A percentile compares a stretch with the other conserved stretches of the same genome.
phyloP scores from a whole-genome alignment of 2,329 filamentous ascomycete genomes.

The Neurospora sp. region DNA sequence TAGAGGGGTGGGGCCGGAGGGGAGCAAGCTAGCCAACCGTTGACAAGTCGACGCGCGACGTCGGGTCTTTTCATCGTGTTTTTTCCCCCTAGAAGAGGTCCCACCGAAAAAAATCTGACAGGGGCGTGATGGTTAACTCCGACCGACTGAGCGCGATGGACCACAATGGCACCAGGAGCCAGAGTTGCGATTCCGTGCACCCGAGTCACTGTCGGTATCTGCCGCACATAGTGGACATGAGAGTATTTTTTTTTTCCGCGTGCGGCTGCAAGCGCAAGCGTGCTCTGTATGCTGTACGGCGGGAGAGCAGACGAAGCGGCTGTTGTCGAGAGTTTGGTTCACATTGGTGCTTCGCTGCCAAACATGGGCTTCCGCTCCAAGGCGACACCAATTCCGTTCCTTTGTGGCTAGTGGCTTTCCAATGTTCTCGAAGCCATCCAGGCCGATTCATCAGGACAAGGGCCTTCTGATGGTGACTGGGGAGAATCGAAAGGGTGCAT shows the following conservation, averaged over 20 bases:
- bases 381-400: neutral
- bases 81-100: neutral
- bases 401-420: neutral
- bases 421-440: neutral
- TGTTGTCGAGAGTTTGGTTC: neutral
- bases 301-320: neutral
- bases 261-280: neutral
- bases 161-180: neutral
- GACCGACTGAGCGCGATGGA: neutral
- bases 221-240: neutral
- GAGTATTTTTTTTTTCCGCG: neutral
- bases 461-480: conserved; percentile 3
- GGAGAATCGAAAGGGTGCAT: conserved; percentile 6
- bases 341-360: neutral
- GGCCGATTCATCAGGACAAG: neutral
- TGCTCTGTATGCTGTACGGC: neutral
- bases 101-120: neutral
- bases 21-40: neutral
- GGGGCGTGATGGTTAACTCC: neutral
- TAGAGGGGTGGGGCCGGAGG: neutral
- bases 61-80: neutral
- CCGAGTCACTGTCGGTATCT: neutral
- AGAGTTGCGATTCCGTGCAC: neutral
- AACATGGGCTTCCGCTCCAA: neutral
- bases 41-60: neutral